phyloP scores from a whole-genome alignment of 2,329 filamentous ascomycete genomes.

The Botrytis fabae region DNA sequence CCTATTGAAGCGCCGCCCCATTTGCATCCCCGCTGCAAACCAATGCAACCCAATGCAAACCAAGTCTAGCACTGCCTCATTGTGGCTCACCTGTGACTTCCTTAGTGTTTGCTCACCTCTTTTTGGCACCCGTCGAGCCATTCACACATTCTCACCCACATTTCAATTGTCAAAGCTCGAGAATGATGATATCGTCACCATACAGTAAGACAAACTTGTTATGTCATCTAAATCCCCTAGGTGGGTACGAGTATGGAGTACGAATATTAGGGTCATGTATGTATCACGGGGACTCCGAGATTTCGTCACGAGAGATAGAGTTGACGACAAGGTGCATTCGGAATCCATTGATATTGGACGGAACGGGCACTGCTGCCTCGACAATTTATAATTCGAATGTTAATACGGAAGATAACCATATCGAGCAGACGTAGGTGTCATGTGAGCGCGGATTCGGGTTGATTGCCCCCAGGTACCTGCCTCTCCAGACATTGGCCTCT shows the following conservation, averaged over 20 bases:
- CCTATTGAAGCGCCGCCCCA: constrained; percentile 3
- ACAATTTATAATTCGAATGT: background rate
- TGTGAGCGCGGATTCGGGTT: background rate
- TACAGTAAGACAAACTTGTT: background rate
- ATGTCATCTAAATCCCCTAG: background rate
- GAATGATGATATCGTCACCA: constrained; percentile 2
- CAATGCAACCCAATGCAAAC: background rate
- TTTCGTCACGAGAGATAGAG: background rate
- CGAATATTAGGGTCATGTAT: background rate
- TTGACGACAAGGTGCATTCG: constrained; percentile 4
- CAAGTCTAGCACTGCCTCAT: constrained; percentile 13
- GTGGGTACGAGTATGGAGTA: background rate
- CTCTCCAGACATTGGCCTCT: background rate
- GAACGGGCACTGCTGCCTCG: background rate
- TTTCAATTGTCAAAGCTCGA: background rate
- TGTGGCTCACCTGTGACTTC: constrained; percentile 16
- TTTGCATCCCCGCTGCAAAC: constrained; percentile 8
- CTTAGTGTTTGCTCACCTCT: constrained; percentile 6
- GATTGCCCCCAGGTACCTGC: background rate
- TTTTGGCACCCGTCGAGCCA: background rate
- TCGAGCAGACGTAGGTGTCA: background rate
- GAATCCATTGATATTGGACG: background rate
- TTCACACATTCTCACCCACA: background rate
- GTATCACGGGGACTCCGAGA: constrained; percentile 17
- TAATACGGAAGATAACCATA: background rate